Evolutionary conservation across 768 basidiomycete species (phyloP).

Genomic region (Mycena polygramma): DNA sequence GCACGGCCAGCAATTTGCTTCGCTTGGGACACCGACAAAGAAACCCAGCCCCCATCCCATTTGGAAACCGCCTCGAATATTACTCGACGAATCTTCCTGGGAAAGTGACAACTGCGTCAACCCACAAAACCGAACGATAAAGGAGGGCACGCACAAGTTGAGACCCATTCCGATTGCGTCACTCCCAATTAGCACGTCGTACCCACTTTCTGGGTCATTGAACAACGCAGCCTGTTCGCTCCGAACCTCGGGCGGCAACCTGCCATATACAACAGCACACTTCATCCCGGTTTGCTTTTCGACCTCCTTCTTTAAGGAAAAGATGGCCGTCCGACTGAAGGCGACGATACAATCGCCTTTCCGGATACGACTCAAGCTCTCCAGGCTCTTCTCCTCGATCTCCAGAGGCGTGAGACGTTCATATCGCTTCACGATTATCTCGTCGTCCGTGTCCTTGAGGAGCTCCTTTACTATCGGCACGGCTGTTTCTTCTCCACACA

Average conservation of each 20-base stretch:
- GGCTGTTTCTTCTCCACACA: constrained; percentile 96
- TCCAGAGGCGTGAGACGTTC: constrained; percentile 88
- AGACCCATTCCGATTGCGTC: constrained; percentile 98
- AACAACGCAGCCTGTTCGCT: constrained; percentile 94
- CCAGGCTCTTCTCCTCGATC: constrained; percentile 74
- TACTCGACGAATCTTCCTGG: constrained; percentile 91
- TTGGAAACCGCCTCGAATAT: constrained; percentile 82
- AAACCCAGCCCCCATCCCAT: constrained; percentile 62
- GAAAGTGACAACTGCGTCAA: constrained; percentile 2
- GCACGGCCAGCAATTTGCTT: constrained; percentile 97
- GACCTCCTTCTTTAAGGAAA: constrained; percentile 77
- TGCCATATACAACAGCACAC: constrained; percentile 95
- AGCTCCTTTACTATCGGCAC: constrained; percentile 82
- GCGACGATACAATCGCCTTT: constrained; percentile 94
- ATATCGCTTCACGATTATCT: constrained; percentile 84
- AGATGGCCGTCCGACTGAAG: constrained; percentile 84
- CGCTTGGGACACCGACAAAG: constrained; percentile 79
- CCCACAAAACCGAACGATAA: constrained; percentile 12
- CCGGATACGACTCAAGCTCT: constrained; percentile 69
- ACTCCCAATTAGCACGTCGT: constrained; percentile 92
- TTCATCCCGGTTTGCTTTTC: constrained; percentile 80
- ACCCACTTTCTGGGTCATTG: constrained; percentile 86
- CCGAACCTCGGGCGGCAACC: constrained; percentile 90
- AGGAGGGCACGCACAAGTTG: constrained; percentile 79
- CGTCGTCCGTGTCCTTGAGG: constrained; percentile 84